Evolutionary conservation across 2,329 filamentous ascomycete species (phyloP), one percentile per base, ranked within the genome.

Genomic region (Curvularia hawaiiensis): DNA sequence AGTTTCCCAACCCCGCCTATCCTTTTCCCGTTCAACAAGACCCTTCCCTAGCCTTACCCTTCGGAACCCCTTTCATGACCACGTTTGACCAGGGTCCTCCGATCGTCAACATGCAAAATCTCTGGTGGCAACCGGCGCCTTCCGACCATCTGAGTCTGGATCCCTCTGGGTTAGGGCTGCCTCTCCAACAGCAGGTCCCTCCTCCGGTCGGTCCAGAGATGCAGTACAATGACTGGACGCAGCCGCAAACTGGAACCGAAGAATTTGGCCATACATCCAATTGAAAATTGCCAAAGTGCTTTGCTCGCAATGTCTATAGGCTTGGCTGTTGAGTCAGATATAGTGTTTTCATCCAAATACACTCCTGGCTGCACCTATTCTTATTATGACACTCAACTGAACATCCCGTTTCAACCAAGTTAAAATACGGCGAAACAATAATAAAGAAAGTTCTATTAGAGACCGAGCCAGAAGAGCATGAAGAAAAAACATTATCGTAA

Each of bases 51-150:
- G 12, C 44, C 53, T 56, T 47, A 18, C 43, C 43, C 2, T 67
- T 65, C n/a, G 65, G 64, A 9, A 64, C 67, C 31, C 67, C 67
- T 0, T 69, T 69, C 22, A 30, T 62, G n/a, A 69, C 65, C 2
- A 62, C 20, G 28, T 68, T 64, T 39, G 67, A 70, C 30, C 64
- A 70, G 47, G 52, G 55, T 3, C 53, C 52, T 3, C 61, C 64
- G 1, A 35, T 64, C 7, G 40, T 55, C 10, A 57, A 60, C 10
- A 58, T 66, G 43, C 55, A 63, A 7, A 55, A 62, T 16, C n/a
- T 63, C 2, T 64, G 62, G 63, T 30, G 49, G 47, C 33, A 54
- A 6, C 16, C 56, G 3, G 35, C 28, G n/a, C 14, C 50, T n/a
- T 39, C 43, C 1, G 41, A 14, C 4, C 26, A 54, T 16, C 16